These are phyloP conservation scores for Cryphonectria naterciae DNA, from an alignment of 2,329 filamentous ascomycete species.

Conservation along the genomic window DNA sequence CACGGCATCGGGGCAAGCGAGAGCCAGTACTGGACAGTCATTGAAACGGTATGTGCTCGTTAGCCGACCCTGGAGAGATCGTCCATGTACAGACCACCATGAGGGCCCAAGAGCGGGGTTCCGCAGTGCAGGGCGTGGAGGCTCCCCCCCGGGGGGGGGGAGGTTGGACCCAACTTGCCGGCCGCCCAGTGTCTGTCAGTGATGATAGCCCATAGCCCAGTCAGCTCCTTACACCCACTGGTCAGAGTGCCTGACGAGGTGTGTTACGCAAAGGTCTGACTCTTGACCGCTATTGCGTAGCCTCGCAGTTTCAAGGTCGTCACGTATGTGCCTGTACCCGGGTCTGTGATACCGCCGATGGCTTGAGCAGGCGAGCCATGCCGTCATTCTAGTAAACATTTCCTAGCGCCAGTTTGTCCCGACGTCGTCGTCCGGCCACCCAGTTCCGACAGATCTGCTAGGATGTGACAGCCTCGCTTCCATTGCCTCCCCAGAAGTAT, in stretches of 20 bases:
- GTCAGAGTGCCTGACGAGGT: conserved; percentile 11
- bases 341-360: conserved; percentile 23
- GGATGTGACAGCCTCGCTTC: not conserved
- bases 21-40: conserved; percentile 1
- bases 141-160: not conserved
- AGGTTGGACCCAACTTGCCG: conserved; percentile 2
- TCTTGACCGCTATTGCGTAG: conserved; percentile 27
- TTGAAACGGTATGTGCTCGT: conserved; percentile 10
- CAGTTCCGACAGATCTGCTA: not conserved
- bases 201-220: not conserved
- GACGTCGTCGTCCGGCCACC: not conserved
- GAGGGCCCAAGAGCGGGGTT: not conserved
- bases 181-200: not conserved
- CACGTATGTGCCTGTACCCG: conserved; percentile 28
- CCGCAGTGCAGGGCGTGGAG: not conserved
- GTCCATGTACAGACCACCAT: conserved; percentile 22
- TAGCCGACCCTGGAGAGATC: conserved; percentile 4
- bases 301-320: conserved; percentile 29
- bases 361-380: conserved; percentile 21
- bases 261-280: conserved; percentile 11
- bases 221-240: not conserved
- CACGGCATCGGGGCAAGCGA: conserved; percentile 3
- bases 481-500: not conserved
- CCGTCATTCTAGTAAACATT: conserved; percentile 23
- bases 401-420: conserved; percentile 1